Conservation (phyloP, 2,329 filamentous ascomycete species). For the Claviceps lovelessii region DNA sequence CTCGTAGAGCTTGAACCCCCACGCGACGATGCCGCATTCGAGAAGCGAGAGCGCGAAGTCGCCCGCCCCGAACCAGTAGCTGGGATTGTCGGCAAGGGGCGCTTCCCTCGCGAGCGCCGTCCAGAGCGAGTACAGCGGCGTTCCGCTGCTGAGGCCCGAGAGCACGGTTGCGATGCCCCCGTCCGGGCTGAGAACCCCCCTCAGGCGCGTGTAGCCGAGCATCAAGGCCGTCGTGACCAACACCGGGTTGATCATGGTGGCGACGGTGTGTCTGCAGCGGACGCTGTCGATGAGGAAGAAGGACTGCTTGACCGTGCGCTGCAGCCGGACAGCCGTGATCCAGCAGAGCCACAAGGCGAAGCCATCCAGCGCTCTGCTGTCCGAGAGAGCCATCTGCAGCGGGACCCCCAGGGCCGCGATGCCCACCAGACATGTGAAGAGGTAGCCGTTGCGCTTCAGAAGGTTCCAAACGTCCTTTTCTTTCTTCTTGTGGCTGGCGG, state of each 20-base stretch:
- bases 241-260: slow-evolving; percentile 33
- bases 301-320: slow-evolving; percentile 20
- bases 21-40: slow-evolving; percentile 35
- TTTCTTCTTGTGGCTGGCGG: background rate
- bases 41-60: slow-evolving; percentile 34
- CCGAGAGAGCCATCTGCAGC: slow-evolving; percentile 17
- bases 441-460: slow-evolving; percentile 9
- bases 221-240: slow-evolving; percentile 31
- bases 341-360: slow-evolving; percentile 35
- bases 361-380: slow-evolving; percentile 30
- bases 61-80: slow-evolving; percentile 29
- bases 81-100: slow-evolving; percentile 7
- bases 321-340: slow-evolving; percentile 26
- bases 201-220: slow-evolving; percentile 28
- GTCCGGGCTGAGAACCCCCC: slow-evolving; percentile 17
- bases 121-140: slow-evolving; percentile 22
- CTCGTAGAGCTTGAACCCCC: slow-evolving; percentile 40
- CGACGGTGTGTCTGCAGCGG: slow-evolving; percentile 17
- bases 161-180: slow-evolving; percentile 18
- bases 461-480: slow-evolving; percentile 4
- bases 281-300: background rate
- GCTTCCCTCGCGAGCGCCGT: slow-evolving; percentile 8
- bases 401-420: slow-evolving; percentile 27
- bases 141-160: slow-evolving; percentile 19
- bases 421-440: slow-evolving; percentile 18